Evolutionary conservation across 495 filamentous ascomycete species (phyloP), one percentile per base, ranked within the genome.

Genomic region (Xylaria curta): DNA sequence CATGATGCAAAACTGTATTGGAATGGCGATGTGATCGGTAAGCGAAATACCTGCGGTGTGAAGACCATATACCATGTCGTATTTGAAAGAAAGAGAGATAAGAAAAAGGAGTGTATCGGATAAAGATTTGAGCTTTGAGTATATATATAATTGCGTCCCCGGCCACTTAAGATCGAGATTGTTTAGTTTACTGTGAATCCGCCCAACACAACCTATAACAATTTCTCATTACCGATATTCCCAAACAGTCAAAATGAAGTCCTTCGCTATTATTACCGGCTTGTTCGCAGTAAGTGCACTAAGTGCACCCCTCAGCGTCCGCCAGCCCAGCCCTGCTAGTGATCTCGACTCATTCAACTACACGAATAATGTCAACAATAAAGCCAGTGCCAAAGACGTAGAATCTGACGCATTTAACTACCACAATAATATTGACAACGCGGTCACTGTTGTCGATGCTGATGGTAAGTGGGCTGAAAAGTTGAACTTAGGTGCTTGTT

Each of bases 361-460:
- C 54, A 28, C 24, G 13, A 58, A 58, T 28, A 58, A 58, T 12
- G 33, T 58, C 54, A 58, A 58, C 54, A 58, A 58, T 10, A 13
- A 13, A 6, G 54, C 19, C 26, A 58, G 15, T 19, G 54, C 28
- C 28, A 13, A 58, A 19, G 28, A 33, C 17, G 15, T 21, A 58
- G 54, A 58, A 1, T 58, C 54, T 2, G 54, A 58, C 26, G 54
- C 28, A 19, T 58, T 33, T 10, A 58, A 58, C 28, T 58, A 58
- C 26, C 54, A 33, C 28, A 58, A 58, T 8, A 58, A 58, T 19
- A 58, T 58, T 13, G 12, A 58, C 4, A 58, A 58, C 7, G 54
- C 54, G 10, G 54, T 33, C 19, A 58, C 54, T 17, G 54, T 58
- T 33, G 15, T 33, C 19, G 60, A 63, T 44, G 38, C 38, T 13